Evolutionary conservation across 495 filamentous ascomycete genomes (phyloP).

Genomic region (Aspergillus cavernicola): DNA sequence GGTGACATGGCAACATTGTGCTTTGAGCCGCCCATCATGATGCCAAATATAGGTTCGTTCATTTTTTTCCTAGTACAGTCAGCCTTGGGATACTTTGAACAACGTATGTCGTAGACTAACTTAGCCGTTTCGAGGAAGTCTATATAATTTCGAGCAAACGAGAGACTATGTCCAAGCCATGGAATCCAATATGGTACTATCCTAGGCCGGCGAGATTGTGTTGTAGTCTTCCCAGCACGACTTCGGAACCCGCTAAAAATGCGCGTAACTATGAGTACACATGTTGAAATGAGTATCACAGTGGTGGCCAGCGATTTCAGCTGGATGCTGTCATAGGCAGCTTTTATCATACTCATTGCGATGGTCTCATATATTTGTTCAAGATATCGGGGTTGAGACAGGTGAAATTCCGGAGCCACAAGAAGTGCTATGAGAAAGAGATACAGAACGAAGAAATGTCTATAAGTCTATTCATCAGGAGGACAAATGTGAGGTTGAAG

Average conservation of each 20-base stretch:
- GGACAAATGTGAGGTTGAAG: not conserved
- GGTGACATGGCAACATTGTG: constrained; percentile 52
- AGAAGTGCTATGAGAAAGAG: not conserved
- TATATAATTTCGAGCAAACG: constrained; percentile 44
- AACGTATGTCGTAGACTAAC: constrained; percentile 26
- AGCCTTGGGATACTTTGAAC: not conserved
- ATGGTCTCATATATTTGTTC: not conserved
- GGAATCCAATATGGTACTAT: constrained; percentile 58
- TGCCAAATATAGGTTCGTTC: constrained; percentile 48
- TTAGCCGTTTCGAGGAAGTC: constrained; percentile 36
- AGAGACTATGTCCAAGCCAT: constrained; percentile 50
- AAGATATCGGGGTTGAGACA: no score
- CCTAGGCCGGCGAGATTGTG: constrained; percentile 32
- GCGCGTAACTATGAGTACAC: constrained; percentile 34
- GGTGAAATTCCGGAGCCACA: no score
- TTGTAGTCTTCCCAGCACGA: constrained; percentile 12
- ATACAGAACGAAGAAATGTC: not conserved
- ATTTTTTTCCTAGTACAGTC: constrained; percentile 26
- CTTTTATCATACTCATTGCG: not conserved
- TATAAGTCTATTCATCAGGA: not conserved
- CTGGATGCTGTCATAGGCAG: not conserved
- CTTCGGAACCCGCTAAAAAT: constrained; percentile 36
- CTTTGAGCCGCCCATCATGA: constrained; percentile 47
- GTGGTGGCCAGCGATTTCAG: not conserved
- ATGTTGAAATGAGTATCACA: constrained; percentile 15